Evolutionary conservation across 2,329 filamentous ascomycete species (phyloP), one percentile per base, ranked within the genome.

Genomic region (Beauveria asiatica): DNA sequence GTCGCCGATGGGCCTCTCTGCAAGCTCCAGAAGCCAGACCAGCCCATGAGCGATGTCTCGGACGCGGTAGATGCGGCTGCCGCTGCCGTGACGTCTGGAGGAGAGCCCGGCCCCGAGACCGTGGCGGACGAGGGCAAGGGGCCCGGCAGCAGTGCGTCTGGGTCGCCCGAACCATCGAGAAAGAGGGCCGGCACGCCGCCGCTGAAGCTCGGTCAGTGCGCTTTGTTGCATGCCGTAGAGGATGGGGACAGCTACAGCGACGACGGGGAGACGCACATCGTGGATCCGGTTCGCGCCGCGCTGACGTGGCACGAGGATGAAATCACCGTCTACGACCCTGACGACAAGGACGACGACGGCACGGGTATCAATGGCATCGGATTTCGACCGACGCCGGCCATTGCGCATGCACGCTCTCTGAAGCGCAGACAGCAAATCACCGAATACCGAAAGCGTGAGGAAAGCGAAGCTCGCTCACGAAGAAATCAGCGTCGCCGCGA

Each of bases 241-340:
- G 60, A 51, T 19, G 25, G 62, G 10, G 62, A 66, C 19, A 62
- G 61, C 23, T 68, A 67, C 21, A 62, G 63, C n/a, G 67, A 66
- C 33, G 55, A 50, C 11, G 70, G 73, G 9, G 74, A 73, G 13
- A 66, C 68, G 13, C 65, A 70, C 46, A 70, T 82, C 30, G 72
- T 77, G 57, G 82, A 84, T 59, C 81, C 82, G 0, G 68, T 84
- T 10, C 77, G 83, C 41, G 83, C 83, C 7, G 78, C 83, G 3
- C 74, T 87, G 57, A 87, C 85, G 1, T 88, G 85, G 85, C 83
- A 84, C 66, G 83, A 86, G 64, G 81, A 87, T 65, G 85, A 87
- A 67, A 87, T 88, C 62, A 87, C 85, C 1, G 77, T 86, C 30
- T 85, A 87, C 69, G 81, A 86, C 65, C 82, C 83, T 0, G 76